Base-by-base conservation (phyloP, 768 basidiomycete genomes). In the Mycena epipterygia region DNA sequence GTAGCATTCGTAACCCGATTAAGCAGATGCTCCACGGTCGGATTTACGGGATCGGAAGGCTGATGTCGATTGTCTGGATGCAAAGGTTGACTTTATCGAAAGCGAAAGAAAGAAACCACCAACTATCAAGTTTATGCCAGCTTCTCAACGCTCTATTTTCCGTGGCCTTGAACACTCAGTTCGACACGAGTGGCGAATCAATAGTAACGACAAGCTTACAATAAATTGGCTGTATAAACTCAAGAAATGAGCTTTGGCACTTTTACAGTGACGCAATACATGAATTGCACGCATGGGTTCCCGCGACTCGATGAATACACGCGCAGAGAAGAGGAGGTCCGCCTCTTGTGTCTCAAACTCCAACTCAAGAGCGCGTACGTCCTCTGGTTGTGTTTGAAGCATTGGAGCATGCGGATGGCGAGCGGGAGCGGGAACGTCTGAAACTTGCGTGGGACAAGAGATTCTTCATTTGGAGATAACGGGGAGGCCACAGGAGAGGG, bases 91-190 rank as follows among this genome's bases (percentile, higher is more conserved):
- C 44, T 55, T 69, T 17, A 51, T 13, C 42, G 16, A 39, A 61
- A 37, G 37, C 21, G 9, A 7, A 32, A 23, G 27, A 44, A 21
- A 39, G n/a, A 55, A 41, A 33, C 29, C 37, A 84, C 90, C 71
- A 71, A 92, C 95, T 90, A 76, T 93, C 89, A 73, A 92, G 84
- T 81, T 91, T 91, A 82, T 95, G 94, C 94, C 95, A 96, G 67
- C 93, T 91, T 74, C 93, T 87, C 75, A 93, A 87, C 1, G 94
- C 90, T 73, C 89, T 90, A 76, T 93, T 93, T 83, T 98, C 97
- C 66, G 90, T 90, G 16, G 92, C 91, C 96, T 97, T 75, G 19
- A 32, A 63, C 74, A 30, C 55, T 70, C 55, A 32, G 23, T 63
- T 29, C 46, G 39, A 53, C 25, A 63, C 57, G 56, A 70, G 41